Evolutionary conservation across 257 asterid species (phyloP).

Genomic region (Salvia miltiorrhiza): DNA sequence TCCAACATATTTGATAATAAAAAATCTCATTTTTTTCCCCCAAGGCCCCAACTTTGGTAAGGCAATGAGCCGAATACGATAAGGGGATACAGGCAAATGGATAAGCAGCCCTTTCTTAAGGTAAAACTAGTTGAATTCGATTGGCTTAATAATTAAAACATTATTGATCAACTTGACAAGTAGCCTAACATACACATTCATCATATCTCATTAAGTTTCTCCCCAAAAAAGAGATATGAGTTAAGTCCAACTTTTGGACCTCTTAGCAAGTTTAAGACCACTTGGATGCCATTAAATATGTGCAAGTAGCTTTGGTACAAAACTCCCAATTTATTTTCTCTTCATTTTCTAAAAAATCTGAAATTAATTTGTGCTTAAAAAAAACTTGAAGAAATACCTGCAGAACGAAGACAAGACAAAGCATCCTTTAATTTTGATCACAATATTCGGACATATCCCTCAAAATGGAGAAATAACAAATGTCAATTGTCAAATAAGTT

Average conservation of each 20-base stretch:
- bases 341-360: neutral
- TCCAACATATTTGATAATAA: no score
- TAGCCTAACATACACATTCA: neutral
- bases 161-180: constrained; percentile 1
- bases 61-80: no score
- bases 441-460: neutral
- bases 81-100: no score
- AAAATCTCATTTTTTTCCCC: no score
- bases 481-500: no score
- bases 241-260: neutral
- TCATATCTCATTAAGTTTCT: neutral
- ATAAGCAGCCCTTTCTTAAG: no score
- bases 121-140: neutral
- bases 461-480: neutral
- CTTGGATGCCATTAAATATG: neutral
- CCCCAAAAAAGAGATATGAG: neutral
- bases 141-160: neutral
- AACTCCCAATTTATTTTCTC: neutral
- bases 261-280: neutral
- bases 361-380: neutral
- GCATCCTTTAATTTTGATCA: no score
- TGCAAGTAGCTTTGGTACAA: neutral
- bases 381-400: no score
- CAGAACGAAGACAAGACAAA: no score
- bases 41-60: no score